phyloP scores from a whole-genome alignment of 2,329 filamentous ascomycete genomes.

The Aspergillus glaucus region DNA sequence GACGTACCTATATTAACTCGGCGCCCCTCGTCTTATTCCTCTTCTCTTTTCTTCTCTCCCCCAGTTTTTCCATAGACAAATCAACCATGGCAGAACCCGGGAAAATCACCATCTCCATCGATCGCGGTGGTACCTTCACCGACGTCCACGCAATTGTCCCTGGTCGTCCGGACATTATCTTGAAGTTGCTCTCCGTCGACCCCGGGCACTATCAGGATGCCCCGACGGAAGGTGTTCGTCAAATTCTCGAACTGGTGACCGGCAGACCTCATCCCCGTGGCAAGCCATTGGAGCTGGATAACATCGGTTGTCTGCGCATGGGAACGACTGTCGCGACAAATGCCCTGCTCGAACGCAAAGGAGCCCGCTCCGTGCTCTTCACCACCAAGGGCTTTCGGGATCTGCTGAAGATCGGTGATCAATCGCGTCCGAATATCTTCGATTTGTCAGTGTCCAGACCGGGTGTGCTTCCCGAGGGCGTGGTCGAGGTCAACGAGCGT shows the following conservation, averaged over 20 bases:
- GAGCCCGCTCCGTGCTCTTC: constrained; percentile 77
- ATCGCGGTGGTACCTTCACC: constrained; percentile 38
- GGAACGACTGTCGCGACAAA: constrained; percentile 92
- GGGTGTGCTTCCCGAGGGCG: constrained; percentile 74
- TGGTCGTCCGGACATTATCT: constrained; percentile 31
- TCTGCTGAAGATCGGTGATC: constrained; percentile 82
- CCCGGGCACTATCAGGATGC: constrained; percentile 37
- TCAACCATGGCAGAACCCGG: constrained; percentile 20
- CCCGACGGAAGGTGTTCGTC: constrained; percentile 75
- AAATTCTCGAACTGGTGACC: constrained; percentile 49
- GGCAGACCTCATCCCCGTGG: constrained; percentile 31
- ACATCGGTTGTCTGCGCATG: constrained; percentile 64
- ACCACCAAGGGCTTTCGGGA: constrained; percentile 85
- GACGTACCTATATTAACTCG: constrained; percentile 10
- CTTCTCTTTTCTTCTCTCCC: background rate
- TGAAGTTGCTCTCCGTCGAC: constrained; percentile 37
- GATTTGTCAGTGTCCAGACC: constrained; percentile 81
- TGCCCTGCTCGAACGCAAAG: constrained; percentile 80
- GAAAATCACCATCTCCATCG: constrained; percentile 33
- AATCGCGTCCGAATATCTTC: constrained; percentile 83
- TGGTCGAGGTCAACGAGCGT: constrained; percentile 81
- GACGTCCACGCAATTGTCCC: constrained; percentile 34
- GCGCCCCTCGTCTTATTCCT: constrained; percentile 3
- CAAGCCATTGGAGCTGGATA: constrained; percentile 28
- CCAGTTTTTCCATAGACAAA: background rate